Base-by-base conservation (phyloP, 2,329 filamentous ascomycete species). In the Corynespora cassiicola region DNA sequence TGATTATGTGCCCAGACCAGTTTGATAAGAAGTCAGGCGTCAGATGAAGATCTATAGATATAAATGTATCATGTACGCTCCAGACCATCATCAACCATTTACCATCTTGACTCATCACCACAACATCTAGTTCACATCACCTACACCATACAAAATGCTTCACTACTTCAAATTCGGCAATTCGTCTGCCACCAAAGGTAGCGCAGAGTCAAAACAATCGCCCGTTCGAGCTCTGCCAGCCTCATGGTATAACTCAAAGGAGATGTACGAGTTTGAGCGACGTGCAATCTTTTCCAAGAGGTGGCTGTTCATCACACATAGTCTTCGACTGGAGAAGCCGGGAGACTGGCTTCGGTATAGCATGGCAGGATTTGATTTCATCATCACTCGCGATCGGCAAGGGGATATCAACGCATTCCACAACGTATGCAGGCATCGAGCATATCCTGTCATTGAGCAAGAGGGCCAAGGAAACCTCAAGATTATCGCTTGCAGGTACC, bases 241-340 rank as follows among this genome's bases (percentile, higher is more conserved):
- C 28, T 72, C 71, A 47, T 75, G 72, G 73, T 75, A 74, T 48
- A 66, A 63, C 21, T 69, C 61, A 7, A 51, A 56, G n/a, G 66
- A 65, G 14, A 69, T 74, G 59, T 76, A 74, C 44, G 65, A 74
- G 46, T 64, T 75, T 7, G 74, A 76, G 46, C 60, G 72, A 5
- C 66, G 73, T 3, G 71, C 73, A 20, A 70, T 75, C 24, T 75
- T 75, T 47, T 69, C 65, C 4, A 59, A 58, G 19, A 54, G 56
- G 26, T 70, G 66, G 66, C 51, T 66, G n/a, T 58, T 70, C 39
- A 58, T 68, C 31, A 66, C 65, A 17, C 62, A 68, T 30, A 57
- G 42, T 23, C 47, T 45, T 4, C 59, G 66, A 7, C 30, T 60
- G 3, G 43, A 43, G 15, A 43, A 47, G 7, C 22, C 46, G 10